Base-by-base conservation (phyloP, 345 rosid genomes). In the Garcia nutans region DNA sequence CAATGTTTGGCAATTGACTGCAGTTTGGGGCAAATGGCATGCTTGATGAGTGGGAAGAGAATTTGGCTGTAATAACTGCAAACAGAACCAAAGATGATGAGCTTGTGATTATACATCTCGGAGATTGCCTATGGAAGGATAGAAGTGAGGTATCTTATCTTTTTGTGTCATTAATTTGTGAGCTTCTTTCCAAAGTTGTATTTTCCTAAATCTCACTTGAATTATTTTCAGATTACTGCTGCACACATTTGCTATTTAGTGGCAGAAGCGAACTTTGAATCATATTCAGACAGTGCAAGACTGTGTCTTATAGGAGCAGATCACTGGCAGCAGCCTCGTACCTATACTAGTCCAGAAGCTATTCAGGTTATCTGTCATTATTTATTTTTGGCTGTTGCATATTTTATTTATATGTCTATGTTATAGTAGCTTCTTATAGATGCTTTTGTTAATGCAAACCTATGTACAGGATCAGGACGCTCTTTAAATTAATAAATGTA, bases 1-100 rank as follows among this genome's bases (percentile, higher is more conserved):
- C 58, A 64, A 31, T 68, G 26, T 70, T 82, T 81, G 75, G 59
- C 65, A 69, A 69, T 75, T 31, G 68, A 49, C 45, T 72, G 15
- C 89, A 96, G 97, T 23, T 82, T 77, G 89, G 88, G 77, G 70
- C 89, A 72, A 90, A 85, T 83, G 82, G 89, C 82, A 93, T 96
- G 98, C 99, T 96, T 79, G 96, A 96, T 74, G 93, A 85, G 58
- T 96, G 99, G 99, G 99, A 93, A 82, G 97, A 96, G 78, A 96
- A 96, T 86, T 88, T 96, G 87, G 98, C 97, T 73, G 89, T 92
- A 45, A 93, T 96, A 81, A 84, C 98, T 82, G 99, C 97, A 74
- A 96, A 96, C 81, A 91, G 99, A 85, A 96, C 98, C 61, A 84
- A 92, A 78, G 97, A 88, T 85, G 98, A 96, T 65, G 99, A 93